Conservation (phyloP, 1,139 yeast genomes). For the Protomyces macrosporus region DNA sequence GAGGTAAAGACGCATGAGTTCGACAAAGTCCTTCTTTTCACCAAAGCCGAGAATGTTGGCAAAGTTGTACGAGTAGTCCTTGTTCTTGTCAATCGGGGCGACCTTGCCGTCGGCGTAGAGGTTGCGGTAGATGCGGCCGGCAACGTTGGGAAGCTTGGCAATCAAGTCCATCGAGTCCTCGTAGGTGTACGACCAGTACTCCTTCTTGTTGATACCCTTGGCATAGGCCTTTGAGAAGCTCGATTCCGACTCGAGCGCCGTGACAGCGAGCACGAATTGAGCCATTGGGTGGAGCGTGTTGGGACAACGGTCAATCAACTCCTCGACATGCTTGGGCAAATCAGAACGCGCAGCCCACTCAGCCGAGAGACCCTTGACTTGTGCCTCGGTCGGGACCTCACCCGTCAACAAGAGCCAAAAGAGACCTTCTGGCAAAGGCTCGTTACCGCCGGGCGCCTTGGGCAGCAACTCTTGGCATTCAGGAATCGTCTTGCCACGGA, state of each 20-base stretch:
- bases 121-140: conserved; percentile 91
- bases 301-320: conserved; percentile 53
- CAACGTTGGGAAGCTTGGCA: conserved; percentile 87
- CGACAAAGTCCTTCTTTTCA: conserved; percentile 71
- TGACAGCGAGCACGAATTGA: conserved; percentile 61
- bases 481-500: conserved; percentile 96
- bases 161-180: conserved; percentile 85
- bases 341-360: conserved; percentile 57
- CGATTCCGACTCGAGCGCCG: conserved; percentile 61
- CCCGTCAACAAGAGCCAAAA: conserved; percentile 63
- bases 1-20: conserved; percentile 85
- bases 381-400: conserved; percentile 54
- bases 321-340: conserved; percentile 52
- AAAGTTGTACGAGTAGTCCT: conserved; percentile 90
- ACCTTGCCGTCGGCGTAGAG: conserved; percentile 77
- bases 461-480: conserved; percentile 91
- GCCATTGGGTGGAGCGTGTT: conserved; percentile 63
- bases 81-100: conserved; percentile 59
- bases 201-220: conserved; percentile 57
- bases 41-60: conserved; percentile 80
- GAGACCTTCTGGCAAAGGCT: conserved; percentile 58
- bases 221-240: conserved; percentile 61
- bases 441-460: conserved; percentile 77
- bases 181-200: conserved; percentile 77
- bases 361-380: conserved; percentile 50